Conservation (phyloP, 2,329 filamentous ascomycete genomes). For the Huntiella decipiens region DNA sequence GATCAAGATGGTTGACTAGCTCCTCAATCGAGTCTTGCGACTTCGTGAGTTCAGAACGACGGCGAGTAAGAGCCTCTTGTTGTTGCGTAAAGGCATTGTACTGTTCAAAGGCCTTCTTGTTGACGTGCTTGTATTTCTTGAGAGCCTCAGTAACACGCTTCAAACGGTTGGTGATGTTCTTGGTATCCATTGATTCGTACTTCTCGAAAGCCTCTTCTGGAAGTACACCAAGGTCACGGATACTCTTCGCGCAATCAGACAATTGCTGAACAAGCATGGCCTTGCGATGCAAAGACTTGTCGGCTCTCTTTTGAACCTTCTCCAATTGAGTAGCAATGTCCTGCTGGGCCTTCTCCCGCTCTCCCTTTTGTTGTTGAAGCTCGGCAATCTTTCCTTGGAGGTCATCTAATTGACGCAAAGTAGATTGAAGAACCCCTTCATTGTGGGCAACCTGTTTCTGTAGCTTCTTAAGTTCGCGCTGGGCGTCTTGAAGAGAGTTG, state of each 20-base stretch:
- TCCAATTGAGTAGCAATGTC: constrained; percentile 63
- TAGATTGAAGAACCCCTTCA: constrained; percentile 50
- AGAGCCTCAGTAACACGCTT: constrained; percentile 83
- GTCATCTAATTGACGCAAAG: constrained; percentile 50
- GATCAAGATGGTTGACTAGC: constrained; percentile 79
- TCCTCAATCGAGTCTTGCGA: constrained; percentile 79
- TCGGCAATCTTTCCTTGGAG: constrained; percentile 32
- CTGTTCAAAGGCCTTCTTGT: constrained; percentile 98
- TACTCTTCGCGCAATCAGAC: constrained; percentile 67
- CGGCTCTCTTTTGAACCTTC: constrained; percentile 72
- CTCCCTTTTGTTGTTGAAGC: constrained; percentile 34
- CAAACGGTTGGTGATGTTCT: constrained; percentile 50
- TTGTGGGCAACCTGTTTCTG: constrained; percentile 48
- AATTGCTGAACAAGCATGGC: constrained; percentile 59
- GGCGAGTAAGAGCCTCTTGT: constrained; percentile 67
- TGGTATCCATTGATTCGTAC: constrained; percentile 66
- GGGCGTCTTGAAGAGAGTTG: constrained; percentile 55
- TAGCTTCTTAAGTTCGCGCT: constrained; percentile 64
- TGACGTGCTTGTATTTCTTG: constrained; percentile 95
- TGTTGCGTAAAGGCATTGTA: constrained; percentile 94
- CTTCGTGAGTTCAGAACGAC: constrained; percentile 69
- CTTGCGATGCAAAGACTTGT: constrained; percentile 81
- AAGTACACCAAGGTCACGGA: constrained; percentile 79
- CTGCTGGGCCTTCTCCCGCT: constrained; percentile 53
- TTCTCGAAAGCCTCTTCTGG: constrained; percentile 88